These are phyloP conservation scores for Botrytis galanthina DNA, from an alignment of 2,329 filamentous ascomycete species.

Conservation along the genomic window DNA sequence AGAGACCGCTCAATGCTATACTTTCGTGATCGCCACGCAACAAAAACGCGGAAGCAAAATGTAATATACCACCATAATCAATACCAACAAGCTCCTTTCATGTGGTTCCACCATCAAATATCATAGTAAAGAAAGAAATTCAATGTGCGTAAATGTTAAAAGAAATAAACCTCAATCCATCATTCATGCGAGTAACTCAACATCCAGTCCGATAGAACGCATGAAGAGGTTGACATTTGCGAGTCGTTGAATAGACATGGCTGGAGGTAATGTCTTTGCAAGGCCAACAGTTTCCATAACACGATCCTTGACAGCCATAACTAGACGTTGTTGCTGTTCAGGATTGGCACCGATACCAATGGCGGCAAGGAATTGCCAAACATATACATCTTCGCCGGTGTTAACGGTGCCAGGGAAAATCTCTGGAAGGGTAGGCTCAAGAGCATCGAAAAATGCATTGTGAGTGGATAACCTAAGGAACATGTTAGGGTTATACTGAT, in stretches of 20 bases:
- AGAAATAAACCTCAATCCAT: not conserved
- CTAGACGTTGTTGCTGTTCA: conserved; percentile 91
- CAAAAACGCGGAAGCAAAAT: conserved; percentile 12
- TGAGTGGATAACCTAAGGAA: conserved; percentile 67
- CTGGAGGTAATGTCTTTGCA: conserved; percentile 82
- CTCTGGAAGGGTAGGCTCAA: conserved; percentile 79
- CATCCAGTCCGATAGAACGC: conserved; percentile 97
- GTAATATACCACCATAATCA: conserved; percentile 15
- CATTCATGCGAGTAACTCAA: conserved; percentile 57
- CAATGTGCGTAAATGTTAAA: conserved; percentile 12
- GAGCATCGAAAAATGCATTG: conserved; percentile 78
- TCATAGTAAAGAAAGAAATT: conserved; percentile 16
- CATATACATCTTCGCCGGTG: conserved; percentile 88
- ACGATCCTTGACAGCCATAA: conserved; percentile 94
- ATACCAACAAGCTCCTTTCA: conserved; percentile 11
- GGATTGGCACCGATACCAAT: conserved; percentile 91
- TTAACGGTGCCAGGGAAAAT: conserved; percentile 93
- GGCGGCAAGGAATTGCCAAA: conserved; percentile 96
- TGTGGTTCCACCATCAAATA: conserved; percentile 12
- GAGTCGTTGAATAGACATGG: conserved; percentile 79
- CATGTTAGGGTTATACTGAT: conserved; percentile 36
- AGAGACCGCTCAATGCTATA: not conserved
- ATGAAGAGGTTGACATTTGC: conserved; percentile 97
- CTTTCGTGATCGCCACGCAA: conserved; percentile 9
- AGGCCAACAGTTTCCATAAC: conserved; percentile 93